A percentile compares a stretch with the other conserved stretches of the same genome.
phyloP scores from a whole-genome alignment of 257 asterid genomes.

The Nicotiana tabacum region DNA sequence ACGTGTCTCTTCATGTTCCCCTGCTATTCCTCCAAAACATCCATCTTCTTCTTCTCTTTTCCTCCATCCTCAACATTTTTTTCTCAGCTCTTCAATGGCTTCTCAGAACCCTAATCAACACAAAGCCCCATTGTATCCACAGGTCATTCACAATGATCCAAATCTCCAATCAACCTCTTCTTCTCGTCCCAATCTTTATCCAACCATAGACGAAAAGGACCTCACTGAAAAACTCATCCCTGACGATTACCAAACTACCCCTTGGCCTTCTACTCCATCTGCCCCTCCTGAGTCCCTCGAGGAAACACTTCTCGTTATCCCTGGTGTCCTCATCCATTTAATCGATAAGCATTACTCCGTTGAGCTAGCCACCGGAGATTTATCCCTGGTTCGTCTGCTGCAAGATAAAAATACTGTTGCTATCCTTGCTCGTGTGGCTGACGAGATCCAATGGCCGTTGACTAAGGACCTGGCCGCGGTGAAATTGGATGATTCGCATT shows the following conservation, averaged over 20 bases:
- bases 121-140: conserved; percentile 59
- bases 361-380: conserved; percentile 91
- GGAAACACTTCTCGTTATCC: conserved; percentile 50
- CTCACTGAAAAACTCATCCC: conserved; percentile 53
- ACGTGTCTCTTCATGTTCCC: not conserved
- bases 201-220: conserved; percentile 28
- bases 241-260: conserved; percentile 13
- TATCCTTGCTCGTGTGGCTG: conserved; percentile 55
- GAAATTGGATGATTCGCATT: conserved; percentile 73
- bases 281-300: conserved; percentile 58
- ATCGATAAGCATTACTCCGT: conserved; percentile 80
- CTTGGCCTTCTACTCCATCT: conserved; percentile 29
- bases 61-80: not conserved
- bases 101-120: conserved; percentile 30
- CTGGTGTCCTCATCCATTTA: conserved; percentile 77
- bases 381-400: conserved; percentile 44
- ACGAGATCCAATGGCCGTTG: conserved; percentile 78
- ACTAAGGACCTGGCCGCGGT: conserved; percentile 79
- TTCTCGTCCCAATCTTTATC: conserved; percentile 33
- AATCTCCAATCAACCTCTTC: conserved; percentile 27
- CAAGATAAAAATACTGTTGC: conserved; percentile 61
- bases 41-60: not conserved
- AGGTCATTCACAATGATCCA: conserved; percentile 22
- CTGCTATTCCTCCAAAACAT: not conserved
- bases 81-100: conserved; percentile 42